Conservation (phyloP, 768 basidiomycete genomes). For the Boletus reticulatus region DNA sequence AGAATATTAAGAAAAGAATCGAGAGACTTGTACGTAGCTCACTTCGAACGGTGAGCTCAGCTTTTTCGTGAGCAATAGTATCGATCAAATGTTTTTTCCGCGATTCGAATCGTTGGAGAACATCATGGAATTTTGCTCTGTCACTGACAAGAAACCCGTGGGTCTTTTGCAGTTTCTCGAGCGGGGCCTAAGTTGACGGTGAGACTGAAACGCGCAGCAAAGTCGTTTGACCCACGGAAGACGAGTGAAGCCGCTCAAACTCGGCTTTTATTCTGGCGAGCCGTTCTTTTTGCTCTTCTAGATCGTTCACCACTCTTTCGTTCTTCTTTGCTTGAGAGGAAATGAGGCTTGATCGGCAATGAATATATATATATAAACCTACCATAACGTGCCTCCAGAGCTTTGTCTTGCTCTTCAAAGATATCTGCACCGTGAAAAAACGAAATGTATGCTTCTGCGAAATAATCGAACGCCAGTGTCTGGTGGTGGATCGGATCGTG, state of each 20-base stretch:
- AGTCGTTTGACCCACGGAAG: slow-evolving; percentile 46
- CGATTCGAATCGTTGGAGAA: slow-evolving; percentile 66
- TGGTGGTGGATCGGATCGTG: slow-evolving; percentile 71
- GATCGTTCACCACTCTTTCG: slow-evolving; percentile 58
- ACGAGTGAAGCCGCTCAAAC: slow-evolving; percentile 55
- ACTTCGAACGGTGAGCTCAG: slow-evolving; percentile 60
- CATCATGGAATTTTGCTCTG: slow-evolving; percentile 74
- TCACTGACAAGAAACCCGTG: slow-evolving; percentile 68
- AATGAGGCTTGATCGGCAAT: background rate
- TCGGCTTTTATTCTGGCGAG: slow-evolving; percentile 50
- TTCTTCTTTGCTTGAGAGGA: slow-evolving; percentile 60
- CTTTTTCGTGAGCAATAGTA: slow-evolving; percentile 64
- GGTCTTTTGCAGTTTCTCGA: slow-evolving; percentile 59
- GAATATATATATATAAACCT: slow-evolving; percentile 11
- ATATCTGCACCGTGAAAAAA: slow-evolving; percentile 70
- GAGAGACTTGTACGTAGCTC: slow-evolving; percentile 12
- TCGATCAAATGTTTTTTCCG: slow-evolving; percentile 68
- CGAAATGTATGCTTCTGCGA: slow-evolving; percentile 58
- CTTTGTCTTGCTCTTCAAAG: slow-evolving; percentile 66
- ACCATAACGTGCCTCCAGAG: slow-evolving; percentile 79
- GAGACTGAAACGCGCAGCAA: background rate
- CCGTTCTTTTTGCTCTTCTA: slow-evolving; percentile 54
- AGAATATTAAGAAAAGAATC: background rate
- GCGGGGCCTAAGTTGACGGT: slow-evolving; percentile 47
- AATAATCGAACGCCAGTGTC: slow-evolving; percentile 76